phyloP scores from a whole-genome alignment of 345 rosid genomes.

The Linum trigynum region DNA sequence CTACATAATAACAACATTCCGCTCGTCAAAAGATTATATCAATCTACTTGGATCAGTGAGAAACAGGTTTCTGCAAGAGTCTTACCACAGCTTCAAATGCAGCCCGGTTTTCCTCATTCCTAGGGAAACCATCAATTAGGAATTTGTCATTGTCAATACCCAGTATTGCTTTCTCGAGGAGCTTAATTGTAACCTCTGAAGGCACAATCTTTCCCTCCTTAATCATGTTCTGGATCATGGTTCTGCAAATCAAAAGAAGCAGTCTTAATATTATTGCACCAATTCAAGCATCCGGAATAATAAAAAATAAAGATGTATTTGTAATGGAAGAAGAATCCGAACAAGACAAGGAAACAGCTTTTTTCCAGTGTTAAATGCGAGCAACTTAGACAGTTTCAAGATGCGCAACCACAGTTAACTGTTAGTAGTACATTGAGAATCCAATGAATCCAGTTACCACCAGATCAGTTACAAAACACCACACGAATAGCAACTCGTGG shows the following conservation, averaged over 20 bases:
- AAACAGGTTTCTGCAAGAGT: neutral
- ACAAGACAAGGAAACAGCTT: no score
- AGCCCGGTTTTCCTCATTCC: slow-evolving; percentile 28
- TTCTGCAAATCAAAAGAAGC: slow-evolving; percentile 18
- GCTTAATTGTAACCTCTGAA: slow-evolving; percentile 25
- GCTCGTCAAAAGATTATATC: neutral
- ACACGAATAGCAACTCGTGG: no score
- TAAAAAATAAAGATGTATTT: no score
- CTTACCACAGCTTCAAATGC: slow-evolving; percentile 27
- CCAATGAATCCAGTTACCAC: no score
- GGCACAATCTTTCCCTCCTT: slow-evolving; percentile 54
- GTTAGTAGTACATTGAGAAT: no score
- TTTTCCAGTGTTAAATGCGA: no score
- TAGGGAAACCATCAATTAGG: slow-evolving; percentile 25
- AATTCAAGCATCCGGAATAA: no score
- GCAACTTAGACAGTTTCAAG: no score
- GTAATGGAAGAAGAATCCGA: no score
- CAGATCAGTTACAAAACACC: no score
- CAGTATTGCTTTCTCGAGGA: slow-evolving; percentile 24
- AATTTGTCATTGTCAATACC: slow-evolving; percentile 23
- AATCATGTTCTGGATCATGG: slow-evolving; percentile 54
- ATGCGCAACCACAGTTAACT: no score
- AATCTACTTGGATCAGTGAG: neutral
- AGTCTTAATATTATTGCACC: no score
- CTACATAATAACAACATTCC: slow-evolving; percentile 17